Conservation (phyloP, 1,284 basidiomycete genomes). For the Melampsora americana region DNA sequence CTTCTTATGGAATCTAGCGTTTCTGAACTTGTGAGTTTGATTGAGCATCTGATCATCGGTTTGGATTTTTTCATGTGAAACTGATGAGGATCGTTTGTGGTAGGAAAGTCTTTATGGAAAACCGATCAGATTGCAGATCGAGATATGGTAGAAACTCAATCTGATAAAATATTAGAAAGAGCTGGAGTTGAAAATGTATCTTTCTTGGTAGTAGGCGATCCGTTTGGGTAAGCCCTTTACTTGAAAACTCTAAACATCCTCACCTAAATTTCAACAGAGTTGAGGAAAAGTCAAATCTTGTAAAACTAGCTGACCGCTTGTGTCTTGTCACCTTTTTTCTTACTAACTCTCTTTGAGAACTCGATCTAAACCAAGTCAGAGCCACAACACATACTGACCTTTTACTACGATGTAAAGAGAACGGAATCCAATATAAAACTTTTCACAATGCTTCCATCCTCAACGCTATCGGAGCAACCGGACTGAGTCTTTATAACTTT, state of each 20-base stretch:
- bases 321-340: slow-evolving; percentile 5
- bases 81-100: slow-evolving; percentile 47
- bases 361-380: slow-evolving; percentile 56
- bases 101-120: slow-evolving; percentile 91
- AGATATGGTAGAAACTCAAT: slow-evolving; percentile 92
- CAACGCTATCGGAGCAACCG: slow-evolving; percentile 88
- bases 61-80: neutral
- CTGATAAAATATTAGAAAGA: slow-evolving; percentile 78
- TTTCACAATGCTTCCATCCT: slow-evolving; percentile 98
- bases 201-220: slow-evolving; percentile 95
- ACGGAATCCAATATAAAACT: slow-evolving; percentile 73
- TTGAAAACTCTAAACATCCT: neutral
- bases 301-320: neutral
- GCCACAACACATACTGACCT: slow-evolving; percentile 98
- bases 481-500: slow-evolving; percentile 95
- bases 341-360: slow-evolving; percentile 17
- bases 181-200: slow-evolving; percentile 80
- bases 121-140: slow-evolving; percentile 82
- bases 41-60: neutral
- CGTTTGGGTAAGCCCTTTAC: slow-evolving; percentile 68
- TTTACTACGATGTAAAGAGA: slow-evolving; percentile 77
- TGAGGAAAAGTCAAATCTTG: neutral
- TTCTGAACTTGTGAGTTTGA: slow-evolving; percentile 40
- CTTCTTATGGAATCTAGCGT: slow-evolving; percentile 60
- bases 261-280: slow-evolving; percentile 8